These are phyloP conservation scores for Cystobasidium onofrii DNA, from an alignment of 768 basidiomycete genomes.

Conservation along the genomic window DNA sequence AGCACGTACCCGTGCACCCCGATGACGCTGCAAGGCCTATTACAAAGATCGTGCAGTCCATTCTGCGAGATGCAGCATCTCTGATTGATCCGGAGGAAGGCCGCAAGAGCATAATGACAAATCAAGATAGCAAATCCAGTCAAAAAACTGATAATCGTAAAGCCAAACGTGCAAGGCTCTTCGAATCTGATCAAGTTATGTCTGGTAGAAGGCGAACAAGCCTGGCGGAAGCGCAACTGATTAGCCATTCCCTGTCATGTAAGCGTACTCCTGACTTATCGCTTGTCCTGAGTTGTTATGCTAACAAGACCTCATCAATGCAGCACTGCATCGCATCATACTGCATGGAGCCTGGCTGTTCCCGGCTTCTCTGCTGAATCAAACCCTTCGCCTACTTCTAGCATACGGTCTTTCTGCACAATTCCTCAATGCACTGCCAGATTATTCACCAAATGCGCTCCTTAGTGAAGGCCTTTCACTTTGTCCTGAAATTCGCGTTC, in stretches of 20 bases:
- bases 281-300: not conserved
- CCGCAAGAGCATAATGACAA: not conserved
- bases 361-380: not conserved
- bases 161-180: conserved; percentile 5
- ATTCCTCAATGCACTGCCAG: conserved; percentile 6
- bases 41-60: conserved; percentile 15
- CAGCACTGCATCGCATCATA: conserved; percentile 29
- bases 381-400: conserved; percentile 10
- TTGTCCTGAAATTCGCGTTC: not conserved
- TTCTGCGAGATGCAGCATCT: conserved; percentile 15
- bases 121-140: not conserved
- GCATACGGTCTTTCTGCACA: conserved; percentile 10
- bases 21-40: conserved; percentile 1
- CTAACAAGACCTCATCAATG: not conserved
- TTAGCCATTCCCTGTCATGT: conserved; percentile 12
- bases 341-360: not conserved
- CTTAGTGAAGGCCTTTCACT: conserved; percentile 7
- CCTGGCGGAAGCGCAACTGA: not conserved
- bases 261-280: not conserved
- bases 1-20: not conserved
- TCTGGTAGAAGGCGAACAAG: not conserved
- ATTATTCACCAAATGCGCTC: not conserved
- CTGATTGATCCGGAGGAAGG: conserved; percentile 7
- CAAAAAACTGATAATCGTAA: not conserved
- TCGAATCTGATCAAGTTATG: conserved; percentile 15